Conservation (phyloP, 345 rosid genomes). For the Melaleuca quinquenervia region DNA sequence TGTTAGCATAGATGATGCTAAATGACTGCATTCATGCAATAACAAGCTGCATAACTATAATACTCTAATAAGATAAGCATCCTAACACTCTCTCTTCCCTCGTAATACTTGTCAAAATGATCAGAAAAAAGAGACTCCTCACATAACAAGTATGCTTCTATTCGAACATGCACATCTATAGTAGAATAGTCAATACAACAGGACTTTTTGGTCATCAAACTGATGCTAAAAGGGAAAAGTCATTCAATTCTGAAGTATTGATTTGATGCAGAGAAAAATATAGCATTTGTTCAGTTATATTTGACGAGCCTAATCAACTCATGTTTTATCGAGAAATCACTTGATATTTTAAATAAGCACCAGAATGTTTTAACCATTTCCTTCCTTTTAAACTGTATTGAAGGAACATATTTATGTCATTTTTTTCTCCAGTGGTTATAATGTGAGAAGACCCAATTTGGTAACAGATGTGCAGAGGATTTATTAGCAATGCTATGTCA, state of each 20-base stretch:
- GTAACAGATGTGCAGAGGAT: background rate
- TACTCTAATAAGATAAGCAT: background rate
- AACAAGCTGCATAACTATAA: background rate
- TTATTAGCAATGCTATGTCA: background rate
- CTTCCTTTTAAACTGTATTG: background rate
- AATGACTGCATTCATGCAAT: background rate
- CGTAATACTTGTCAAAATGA: background rate
- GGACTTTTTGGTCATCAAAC: background rate
- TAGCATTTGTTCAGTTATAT: background rate
- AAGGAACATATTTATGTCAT: background rate
- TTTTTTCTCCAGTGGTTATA: background rate
- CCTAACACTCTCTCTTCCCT: background rate
- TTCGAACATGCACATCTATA: background rate
- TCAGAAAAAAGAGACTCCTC: background rate
- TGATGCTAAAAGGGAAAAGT: background rate
- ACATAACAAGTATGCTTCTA: background rate
- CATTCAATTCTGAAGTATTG: background rate
- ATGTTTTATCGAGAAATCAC: background rate
- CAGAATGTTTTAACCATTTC: background rate
- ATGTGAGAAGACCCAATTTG: background rate
- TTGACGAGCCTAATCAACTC: background rate
- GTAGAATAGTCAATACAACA: background rate
- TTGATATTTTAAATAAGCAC: background rate
- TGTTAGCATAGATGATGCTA: background rate
- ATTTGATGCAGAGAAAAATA: background rate